Percentiles rank a stretch among this genome's conserved stretches.
These are phyloP conservation scores for Amauroascus verrucosus DNA, from an alignment of 2,329 filamentous ascomycete species.

Conservation along the genomic window DNA sequence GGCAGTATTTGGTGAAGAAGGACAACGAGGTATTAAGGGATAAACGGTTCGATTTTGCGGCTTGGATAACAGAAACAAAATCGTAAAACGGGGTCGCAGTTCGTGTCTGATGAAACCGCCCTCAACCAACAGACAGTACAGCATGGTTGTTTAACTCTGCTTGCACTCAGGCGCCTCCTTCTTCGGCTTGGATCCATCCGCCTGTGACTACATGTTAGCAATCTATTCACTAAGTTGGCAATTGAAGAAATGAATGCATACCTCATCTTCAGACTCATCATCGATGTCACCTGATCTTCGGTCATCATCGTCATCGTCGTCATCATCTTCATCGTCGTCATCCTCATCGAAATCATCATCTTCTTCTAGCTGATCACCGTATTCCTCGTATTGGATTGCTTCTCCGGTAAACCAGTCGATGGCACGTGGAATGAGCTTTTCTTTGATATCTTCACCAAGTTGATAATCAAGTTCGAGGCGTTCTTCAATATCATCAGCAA, in stretches of 20 bases:
- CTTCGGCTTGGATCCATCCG: slow-evolving; percentile 81
- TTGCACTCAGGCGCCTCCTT: slow-evolving; percentile 94
- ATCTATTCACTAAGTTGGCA: not conserved
- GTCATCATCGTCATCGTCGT: slow-evolving; percentile 73
- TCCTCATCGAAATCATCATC: slow-evolving; percentile 73
- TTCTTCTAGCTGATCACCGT: slow-evolving; percentile 36
- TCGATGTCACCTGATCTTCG: slow-evolving; percentile 52
- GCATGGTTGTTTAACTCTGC: slow-evolving; percentile 57
- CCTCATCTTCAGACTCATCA: slow-evolving; percentile 52
- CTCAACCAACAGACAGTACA: not conserved
- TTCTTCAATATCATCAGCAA: slow-evolving; percentile 86
- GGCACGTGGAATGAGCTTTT: slow-evolving; percentile 96
- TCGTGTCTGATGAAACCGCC: not conserved
- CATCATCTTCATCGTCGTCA: slow-evolving; percentile 75
- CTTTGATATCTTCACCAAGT: slow-evolving; percentile 98
- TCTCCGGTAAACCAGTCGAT: slow-evolving; percentile 99
- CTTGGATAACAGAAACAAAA: not conserved
- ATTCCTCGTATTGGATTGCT: slow-evolving; percentile 89
- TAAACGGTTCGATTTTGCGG: not conserved
- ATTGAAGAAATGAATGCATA: slow-evolving; percentile 23
- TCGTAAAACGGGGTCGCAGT: not conserved
- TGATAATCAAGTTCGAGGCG: slow-evolving; percentile 97
- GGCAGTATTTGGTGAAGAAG: not conserved
- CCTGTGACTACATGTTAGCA: slow-evolving; percentile 43
- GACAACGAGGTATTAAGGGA: not conserved